Base-by-base conservation (phyloP, 2,329 filamentous ascomycete genomes). In the Ophiocordyceps camponoti-rufipedis region DNA sequence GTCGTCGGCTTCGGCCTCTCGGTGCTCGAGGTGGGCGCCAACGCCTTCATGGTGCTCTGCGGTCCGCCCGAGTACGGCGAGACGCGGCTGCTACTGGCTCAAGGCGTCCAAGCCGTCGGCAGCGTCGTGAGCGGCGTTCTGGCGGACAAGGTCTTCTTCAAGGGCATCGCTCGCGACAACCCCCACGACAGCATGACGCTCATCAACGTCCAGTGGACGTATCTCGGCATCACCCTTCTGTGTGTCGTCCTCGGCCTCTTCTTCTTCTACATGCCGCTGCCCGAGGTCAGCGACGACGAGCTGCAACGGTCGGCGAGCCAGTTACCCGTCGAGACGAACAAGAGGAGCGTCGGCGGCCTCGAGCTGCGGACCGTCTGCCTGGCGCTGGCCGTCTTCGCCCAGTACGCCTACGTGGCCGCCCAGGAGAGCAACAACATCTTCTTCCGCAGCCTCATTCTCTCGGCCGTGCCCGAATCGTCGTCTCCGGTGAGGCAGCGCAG, bases 131-230 rank as follows among this genome's bases (percentile, higher is more conserved):
- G 80, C 42, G 79, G 80, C 1, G 63, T 88, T 0, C 66, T 91
- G 11, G 84, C 83, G 7, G 74, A 83, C 39, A 79, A 77, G 48
- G 79, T 82, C 16, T 84, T 89, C 56, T 89, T 89, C 62, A 70
- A 68, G 28, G 65, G 70, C 12, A 70, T 83, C 9, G 65, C 71
- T 32, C 56, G 53, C 18, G 48, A 55, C 14, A 51, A 51, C 11
- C 47, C 49, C 18, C 52, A 44, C 13, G 55, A 53, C 40, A 60
- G 55, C 32, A 58, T 68, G 29, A 73, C 72, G 1, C 69, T 91
- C 3, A 72, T 83, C 49, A 78, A 82, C 49, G 82, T 89, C 2
- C 85, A 91, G 60, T 93, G 82, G 81, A 83, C 84, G 0, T 91
- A 91, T 53, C 71, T 91, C n/a, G 81, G 79, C 46, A 81, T 89